A percentile compares a stretch with the other conserved stretches of the same genome.
Conservation (phyloP, 208 protist species). For the Trichomonas tenax region DNA sequence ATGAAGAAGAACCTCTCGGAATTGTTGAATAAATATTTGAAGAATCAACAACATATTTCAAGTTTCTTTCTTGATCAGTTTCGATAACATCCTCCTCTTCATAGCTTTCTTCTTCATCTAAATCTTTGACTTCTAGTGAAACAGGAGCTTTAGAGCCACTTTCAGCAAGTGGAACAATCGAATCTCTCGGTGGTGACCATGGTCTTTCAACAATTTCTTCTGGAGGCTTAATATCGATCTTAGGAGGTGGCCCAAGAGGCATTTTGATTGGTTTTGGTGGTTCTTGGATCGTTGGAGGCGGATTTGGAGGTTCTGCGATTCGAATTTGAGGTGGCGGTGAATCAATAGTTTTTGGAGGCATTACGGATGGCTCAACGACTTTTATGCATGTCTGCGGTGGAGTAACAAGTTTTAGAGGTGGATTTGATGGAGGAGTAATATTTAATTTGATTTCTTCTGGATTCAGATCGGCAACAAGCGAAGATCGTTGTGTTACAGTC, state of each 20-base stretch:
- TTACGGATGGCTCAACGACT: background rate
- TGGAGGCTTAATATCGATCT: background rate
- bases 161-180: background rate
- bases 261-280: background rate
- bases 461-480: background rate
- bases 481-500: background rate
- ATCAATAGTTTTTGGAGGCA: background rate
- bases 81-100: background rate
- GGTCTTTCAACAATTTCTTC: too few species aligned
- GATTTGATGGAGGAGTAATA: background rate
- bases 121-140: background rate
- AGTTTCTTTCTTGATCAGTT: background rate
- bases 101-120: background rate
- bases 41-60: background rate
- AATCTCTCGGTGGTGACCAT: background rate
- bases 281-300: background rate
- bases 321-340: background rate
- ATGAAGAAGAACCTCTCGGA: background rate
- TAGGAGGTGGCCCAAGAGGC: background rate
- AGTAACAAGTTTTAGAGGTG: background rate
- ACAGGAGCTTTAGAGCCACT: background rate
- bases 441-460: background rate
- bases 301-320: background rate
- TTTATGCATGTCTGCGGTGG: background rate
- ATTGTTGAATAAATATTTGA: background rate